Conservation (phyloP, 805 yeast genomes). For the Wickerhamomyces mucosus region DNA sequence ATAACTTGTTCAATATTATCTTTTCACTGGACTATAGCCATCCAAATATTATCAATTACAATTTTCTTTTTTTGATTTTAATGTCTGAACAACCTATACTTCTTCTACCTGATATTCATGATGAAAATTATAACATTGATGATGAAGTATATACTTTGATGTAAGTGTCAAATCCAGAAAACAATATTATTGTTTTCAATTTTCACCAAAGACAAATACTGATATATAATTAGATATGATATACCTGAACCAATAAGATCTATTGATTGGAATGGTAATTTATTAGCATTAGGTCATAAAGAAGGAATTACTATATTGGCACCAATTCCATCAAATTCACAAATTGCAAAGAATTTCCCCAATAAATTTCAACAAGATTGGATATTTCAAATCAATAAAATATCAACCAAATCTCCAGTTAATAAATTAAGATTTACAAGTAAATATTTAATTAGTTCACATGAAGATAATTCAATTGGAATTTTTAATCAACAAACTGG, state of each 20-base stretch:
- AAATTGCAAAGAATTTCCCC: conserved; percentile 16
- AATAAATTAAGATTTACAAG: conserved; percentile 11
- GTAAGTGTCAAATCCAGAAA: conserved; percentile 7
- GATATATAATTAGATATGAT: conserved; percentile 9
- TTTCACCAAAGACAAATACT: conserved; percentile 1
- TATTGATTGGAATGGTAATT: conserved; percentile 17
- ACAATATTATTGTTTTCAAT: not conserved
- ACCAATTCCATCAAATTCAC: conserved; percentile 15
- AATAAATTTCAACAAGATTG: conserved; percentile 16
- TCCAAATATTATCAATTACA: too few relatives aligned
- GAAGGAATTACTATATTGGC: conserved; percentile 15
- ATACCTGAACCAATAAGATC: conserved; percentile 9
- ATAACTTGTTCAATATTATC: too few relatives aligned
- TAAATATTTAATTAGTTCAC: conserved; percentile 12
- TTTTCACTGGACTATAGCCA: too few relatives aligned
- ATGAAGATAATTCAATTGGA: conserved; percentile 13
- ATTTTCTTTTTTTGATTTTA: too few relatives aligned
- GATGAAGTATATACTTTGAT: conserved; percentile 15
- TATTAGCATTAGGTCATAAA: conserved; percentile 14
- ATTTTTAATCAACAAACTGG: conserved; percentile 16
- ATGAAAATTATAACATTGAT: conserved; percentile 8
- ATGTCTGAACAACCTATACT: conserved; percentile 13
- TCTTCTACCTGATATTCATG: conserved; percentile 17
- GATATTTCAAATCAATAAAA: conserved; percentile 14
- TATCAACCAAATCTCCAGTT: conserved; percentile 9